A percentile compares a stretch with the other conserved stretches of the same genome.
phyloP scores from a whole-genome alignment of 768 basidiomycete genomes.

The Trametes sanguinea region DNA sequence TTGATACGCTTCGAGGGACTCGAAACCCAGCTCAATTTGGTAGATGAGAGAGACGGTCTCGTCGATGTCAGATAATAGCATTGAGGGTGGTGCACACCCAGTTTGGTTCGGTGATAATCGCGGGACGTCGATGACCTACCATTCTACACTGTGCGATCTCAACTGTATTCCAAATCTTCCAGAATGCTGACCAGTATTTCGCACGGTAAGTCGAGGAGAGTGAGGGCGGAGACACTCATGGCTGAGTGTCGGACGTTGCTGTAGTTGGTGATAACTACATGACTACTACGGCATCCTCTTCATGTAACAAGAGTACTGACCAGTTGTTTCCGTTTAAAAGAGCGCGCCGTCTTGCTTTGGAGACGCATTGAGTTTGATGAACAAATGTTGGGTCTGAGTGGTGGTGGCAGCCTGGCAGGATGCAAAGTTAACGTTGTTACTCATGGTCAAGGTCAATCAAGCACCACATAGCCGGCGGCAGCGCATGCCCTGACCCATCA shows the following conservation, averaged over 20 bases:
- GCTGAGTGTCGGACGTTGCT: not conserved
- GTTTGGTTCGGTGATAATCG: not conserved
- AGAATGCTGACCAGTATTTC: slow-evolving; percentile 26
- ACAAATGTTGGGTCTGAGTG: too few species aligned
- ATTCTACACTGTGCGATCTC: slow-evolving; percentile 15
- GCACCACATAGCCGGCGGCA: too few species aligned
- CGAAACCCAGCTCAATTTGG: slow-evolving; percentile 33
- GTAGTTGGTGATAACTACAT: not conserved
- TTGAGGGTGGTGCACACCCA: slow-evolving; percentile 32
- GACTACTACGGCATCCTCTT: too few species aligned
- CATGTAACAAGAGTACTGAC: too few species aligned
- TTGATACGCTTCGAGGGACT: slow-evolving; percentile 28
- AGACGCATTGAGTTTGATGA: too few species aligned
- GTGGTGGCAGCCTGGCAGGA: too few species aligned
- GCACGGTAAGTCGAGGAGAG: slow-evolving; percentile 20
- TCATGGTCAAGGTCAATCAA: too few species aligned
- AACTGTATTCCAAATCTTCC: slow-evolving; percentile 7
- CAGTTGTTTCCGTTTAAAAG: too few species aligned
- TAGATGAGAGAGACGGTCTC: slow-evolving; percentile 31
- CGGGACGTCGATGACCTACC: too few species aligned
- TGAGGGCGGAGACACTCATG: not conserved
- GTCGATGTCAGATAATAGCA: slow-evolving; percentile 15
- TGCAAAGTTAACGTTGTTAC: too few species aligned
- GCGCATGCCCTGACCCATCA: too few species aligned
- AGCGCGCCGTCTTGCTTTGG: too few species aligned